Conservation (phyloP, 2,329 filamentous ascomycete species). For the Aspergillus ruber region DNA sequence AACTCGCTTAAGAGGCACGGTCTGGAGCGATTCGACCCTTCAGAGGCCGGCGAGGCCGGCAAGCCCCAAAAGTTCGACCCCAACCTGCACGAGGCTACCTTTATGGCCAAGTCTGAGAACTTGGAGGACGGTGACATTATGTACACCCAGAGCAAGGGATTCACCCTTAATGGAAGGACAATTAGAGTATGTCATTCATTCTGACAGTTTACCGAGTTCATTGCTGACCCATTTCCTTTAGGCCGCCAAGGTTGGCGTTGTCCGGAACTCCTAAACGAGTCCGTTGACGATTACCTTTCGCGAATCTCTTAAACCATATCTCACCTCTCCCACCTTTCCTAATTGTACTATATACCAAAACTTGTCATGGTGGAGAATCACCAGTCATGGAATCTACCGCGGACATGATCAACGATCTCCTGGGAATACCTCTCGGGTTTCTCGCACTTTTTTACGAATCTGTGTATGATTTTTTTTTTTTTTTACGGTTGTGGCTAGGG, state of each 20-base stretch:
- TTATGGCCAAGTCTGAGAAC: slow-evolving; percentile 79
- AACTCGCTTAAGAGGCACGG: slow-evolving; percentile 89
- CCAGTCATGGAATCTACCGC: slow-evolving; percentile 9
- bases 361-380: slow-evolving; percentile 19
- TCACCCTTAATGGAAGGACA: slow-evolving; percentile 83
- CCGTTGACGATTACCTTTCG: not conserved
- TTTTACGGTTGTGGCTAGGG: slow-evolving; percentile 24
- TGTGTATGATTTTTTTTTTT: slow-evolving; percentile 30
- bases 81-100: slow-evolving; percentile 92
- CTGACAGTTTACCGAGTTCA: not conserved
- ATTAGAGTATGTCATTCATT: slow-evolving; percentile 52
- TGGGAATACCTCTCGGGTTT: slow-evolving; percentile 8
- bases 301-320: slow-evolving; percentile 2
- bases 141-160: slow-evolving; percentile 91
- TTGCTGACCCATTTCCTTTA: slow-evolving; percentile 16
- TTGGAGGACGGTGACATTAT: slow-evolving; percentile 91
- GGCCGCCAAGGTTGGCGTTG: slow-evolving; percentile 92
- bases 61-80: slow-evolving; percentile 85
- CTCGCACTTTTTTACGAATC: slow-evolving; percentile 22
- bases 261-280: slow-evolving; percentile 61
- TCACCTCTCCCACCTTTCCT: slow-evolving; percentile 9
- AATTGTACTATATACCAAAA: slow-evolving; percentile 32
- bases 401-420: slow-evolving; percentile 1
- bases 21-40: slow-evolving; percentile 78
- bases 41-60: slow-evolving; percentile 35